Evolutionary conservation across 345 rosid genomes (phyloP), one percentile per base, ranked within the genome.

Genomic region (Schrenkiella parvula): DNA sequence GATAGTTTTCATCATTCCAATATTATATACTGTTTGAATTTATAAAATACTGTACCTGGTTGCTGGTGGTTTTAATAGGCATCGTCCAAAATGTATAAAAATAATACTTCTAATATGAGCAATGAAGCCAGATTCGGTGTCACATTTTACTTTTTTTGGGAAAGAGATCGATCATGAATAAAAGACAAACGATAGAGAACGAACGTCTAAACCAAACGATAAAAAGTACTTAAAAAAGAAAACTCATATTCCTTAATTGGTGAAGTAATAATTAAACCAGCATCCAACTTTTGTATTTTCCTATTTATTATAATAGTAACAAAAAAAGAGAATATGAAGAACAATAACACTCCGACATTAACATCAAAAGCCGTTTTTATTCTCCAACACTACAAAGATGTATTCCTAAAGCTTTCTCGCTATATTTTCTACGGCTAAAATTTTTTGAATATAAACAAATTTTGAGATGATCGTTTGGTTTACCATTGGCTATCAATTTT

Each of bases 161-260:
- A 29, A 34, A 43, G 44, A 41, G 25, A 46, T 17, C n/a, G n/a
- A n/a, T 17, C n/a, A 9, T 71, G 34, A 54, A 43, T 43, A 72
- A 64, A n/a, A 64, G 64, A 72, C 57, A 72, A 64, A 56, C 9
- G 38, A 42, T 39, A 63, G 46, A 6, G 47, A 54, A 55, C 57
- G 5, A 64, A 72, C 64, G 64, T 57, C 26, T 12, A 17, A 64
- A 72, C 29, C 22, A 52, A 44, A 54, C 41, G 38, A 53, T 28
- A 34, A 42, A 56, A 19, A 19, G 59, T 29, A 32, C n/a, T 32
- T 3, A 31, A 32, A 17, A 21, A 26, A 22, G 21, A 61, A 38
- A 55, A 72, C 48, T 66, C 48, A 11, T 47, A 52, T 66, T 46
- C 78, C 72, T 66, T 56, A 66, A 74, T 57, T 73, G 66, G 72